Base-by-base conservation (phyloP, 1,284 basidiomycete genomes). In the Ceratobasidium sp. region DNA sequence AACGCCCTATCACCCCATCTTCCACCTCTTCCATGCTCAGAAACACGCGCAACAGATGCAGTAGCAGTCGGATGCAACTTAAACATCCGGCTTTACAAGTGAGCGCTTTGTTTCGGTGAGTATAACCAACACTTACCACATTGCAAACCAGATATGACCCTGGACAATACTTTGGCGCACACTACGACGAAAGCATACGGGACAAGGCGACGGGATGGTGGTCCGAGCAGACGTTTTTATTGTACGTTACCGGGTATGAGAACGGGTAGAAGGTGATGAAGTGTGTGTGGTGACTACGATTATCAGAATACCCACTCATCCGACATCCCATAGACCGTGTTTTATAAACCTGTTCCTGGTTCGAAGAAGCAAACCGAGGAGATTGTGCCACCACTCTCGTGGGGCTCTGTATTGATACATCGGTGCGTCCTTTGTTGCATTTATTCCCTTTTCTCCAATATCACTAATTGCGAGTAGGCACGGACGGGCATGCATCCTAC, bases 201-300 rank as follows among this genome's bases (percentile, higher is more conserved):
- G 85, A 78, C 59, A 41, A 21, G 52, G 61, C 53, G n/a, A 50
- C 64, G 4, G 64, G 65, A 50, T 53, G 53, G 39, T 75, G 74
- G 77, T 89, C 89, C 59, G 89, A 91, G 78, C 94, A 92, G 92
- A 95, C 92, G 0, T 79, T 95, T 26, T 80, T 95, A 55, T 83
- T 94, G 43, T 95, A 94, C 78, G 80, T 95, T 46, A 88, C 88
- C 9, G 91, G 92, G 0, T 78, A 79, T 3, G 88, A 92, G 76
- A 89, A 92, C 77, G 89, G 88, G 88, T 92, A 0, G 83, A 87
- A 78, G 92, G 92, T n/a, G 92, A 92, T 18, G 88, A 92, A 82
- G 89, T 89, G 50, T 39, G 74, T 9, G 9, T 36, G 41, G 10
- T 5, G 28, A 9, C 1, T 52, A n/a, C 34, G n/a, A n/a, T n/a